These are phyloP conservation scores for Pseudopediastrum boryanum DNA, from an alignment of 139 green algal species.

Conservation along the genomic window DNA sequence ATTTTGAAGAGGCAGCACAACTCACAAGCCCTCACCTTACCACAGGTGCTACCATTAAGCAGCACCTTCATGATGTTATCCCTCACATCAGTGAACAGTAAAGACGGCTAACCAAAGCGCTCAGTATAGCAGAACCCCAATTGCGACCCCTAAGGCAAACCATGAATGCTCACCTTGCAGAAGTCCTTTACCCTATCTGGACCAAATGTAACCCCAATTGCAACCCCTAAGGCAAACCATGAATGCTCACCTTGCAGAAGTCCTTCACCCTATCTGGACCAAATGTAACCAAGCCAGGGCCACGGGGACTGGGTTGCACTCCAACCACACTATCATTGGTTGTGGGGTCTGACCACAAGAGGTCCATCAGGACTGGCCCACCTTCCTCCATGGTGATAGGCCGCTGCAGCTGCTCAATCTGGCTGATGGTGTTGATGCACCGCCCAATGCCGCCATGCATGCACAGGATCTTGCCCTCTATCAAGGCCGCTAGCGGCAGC, in stretches of 20 bases:
- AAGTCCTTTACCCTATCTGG: constrained; percentile 98
- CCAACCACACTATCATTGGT: constrained; percentile 93
- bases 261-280: constrained; percentile 96
- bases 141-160: not conserved
- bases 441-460: constrained; percentile 98
- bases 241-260: constrained; percentile 88
- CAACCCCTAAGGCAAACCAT: not conserved
- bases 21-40: no score
- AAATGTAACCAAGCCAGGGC: constrained; percentile 96
- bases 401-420: constrained; percentile 92
- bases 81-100: no score
- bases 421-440: constrained; percentile 83
- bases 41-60: no score
- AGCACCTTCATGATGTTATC: no score
- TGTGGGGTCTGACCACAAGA: constrained; percentile 97
- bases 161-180: constrained; percentile 77
- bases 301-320: constrained; percentile 91
- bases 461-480: constrained; percentile 96
- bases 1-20: no score
- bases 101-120: no score
- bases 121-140: not conserved
- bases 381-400: constrained; percentile 97
- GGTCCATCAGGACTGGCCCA: constrained; percentile 95
- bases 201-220: constrained; percentile 90
- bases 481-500: constrained; percentile 94